A percentile compares a stretch with the other conserved stretches of the same genome.
phyloP scores from a whole-genome alignment of 805 yeast genomes.

The Kockiozyma suomiensis region DNA sequence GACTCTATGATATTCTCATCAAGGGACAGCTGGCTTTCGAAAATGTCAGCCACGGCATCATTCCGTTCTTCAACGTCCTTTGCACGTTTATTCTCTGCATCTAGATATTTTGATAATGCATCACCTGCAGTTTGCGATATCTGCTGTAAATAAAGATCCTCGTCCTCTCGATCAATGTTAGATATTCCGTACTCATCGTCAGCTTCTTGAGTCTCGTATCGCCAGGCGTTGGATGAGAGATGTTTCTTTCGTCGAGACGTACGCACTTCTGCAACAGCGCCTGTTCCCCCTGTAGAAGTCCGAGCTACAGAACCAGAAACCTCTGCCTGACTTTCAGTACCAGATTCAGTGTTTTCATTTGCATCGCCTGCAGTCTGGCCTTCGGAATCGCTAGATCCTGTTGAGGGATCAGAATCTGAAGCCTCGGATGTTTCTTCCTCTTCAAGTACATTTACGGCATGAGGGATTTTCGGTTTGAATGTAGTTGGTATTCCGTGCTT shows the following conservation, averaged over 20 bases:
- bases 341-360: background rate
- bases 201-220: conserved; percentile 26
- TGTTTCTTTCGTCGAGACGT: conserved; percentile 10
- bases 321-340: background rate
- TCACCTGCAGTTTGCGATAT: conserved; percentile 16
- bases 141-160: conserved; percentile 13
- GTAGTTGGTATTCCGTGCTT: conserved; percentile 47
- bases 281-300: background rate
- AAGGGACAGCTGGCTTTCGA: conserved; percentile 19
- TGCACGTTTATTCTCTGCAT: conserved; percentile 1
- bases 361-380: background rate
- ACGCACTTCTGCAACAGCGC: background rate
- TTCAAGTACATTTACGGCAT: background rate
- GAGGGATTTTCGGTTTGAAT: background rate
- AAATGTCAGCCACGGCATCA: conserved; percentile 13
- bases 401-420: conserved; percentile 3
- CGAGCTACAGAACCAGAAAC: too few relatives aligned
- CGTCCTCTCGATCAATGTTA: background rate
- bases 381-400: background rate
- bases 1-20: background rate
- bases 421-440: background rate
- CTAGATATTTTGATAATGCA: conserved; percentile 23
- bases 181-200: conserved; percentile 13
- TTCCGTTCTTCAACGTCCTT: conserved; percentile 9
- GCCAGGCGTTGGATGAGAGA: conserved; percentile 32